Percentiles rank a stretch among this genome's conserved stretches.
Evolutionary conservation across 768 basidiomycete species (phyloP).

Genomic region (Boletus subcaerulescens): DNA sequence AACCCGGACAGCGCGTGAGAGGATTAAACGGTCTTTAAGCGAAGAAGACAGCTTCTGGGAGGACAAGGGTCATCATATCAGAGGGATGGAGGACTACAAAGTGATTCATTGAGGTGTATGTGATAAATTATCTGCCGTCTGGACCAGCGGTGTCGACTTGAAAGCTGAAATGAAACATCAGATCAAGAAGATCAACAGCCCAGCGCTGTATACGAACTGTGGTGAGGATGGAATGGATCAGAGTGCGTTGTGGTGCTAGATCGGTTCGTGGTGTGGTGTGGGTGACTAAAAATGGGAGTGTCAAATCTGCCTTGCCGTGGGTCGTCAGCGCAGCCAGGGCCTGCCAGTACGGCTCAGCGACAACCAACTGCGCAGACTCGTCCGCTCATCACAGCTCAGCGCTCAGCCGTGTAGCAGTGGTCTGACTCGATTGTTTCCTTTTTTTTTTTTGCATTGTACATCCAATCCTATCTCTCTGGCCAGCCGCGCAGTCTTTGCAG

Average conservation of each 20-base stretch:
- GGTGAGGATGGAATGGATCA: background rate
- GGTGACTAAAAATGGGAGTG: conserved; percentile 22
- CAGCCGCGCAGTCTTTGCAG: conserved; percentile 12
- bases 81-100: conserved; percentile 6
- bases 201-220: background rate
- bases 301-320: conserved; percentile 20
- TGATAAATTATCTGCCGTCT: background rate
- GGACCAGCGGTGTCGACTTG: background rate
- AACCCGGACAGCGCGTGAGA: conserved; percentile 9
- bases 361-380: conserved; percentile 18
- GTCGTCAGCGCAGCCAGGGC: conserved; percentile 31
- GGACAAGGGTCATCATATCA: background rate
- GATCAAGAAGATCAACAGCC: background rate
- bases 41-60: conserved; percentile 7
- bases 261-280: background rate
- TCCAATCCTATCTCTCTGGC: conserved; percentile 10
- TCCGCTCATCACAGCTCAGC: conserved; percentile 7
- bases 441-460: conserved; percentile 24
- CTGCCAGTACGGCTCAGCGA: conserved; percentile 25
- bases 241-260: background rate
- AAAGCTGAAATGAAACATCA: background rate
- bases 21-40: conserved; percentile 4
- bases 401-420: background rate
- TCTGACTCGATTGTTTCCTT: conserved; percentile 4
- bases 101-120: too few relatives aligned